Conservation (phyloP, 495 filamentous ascomycete genomes). For the Penicillium subrubescens region DNA sequence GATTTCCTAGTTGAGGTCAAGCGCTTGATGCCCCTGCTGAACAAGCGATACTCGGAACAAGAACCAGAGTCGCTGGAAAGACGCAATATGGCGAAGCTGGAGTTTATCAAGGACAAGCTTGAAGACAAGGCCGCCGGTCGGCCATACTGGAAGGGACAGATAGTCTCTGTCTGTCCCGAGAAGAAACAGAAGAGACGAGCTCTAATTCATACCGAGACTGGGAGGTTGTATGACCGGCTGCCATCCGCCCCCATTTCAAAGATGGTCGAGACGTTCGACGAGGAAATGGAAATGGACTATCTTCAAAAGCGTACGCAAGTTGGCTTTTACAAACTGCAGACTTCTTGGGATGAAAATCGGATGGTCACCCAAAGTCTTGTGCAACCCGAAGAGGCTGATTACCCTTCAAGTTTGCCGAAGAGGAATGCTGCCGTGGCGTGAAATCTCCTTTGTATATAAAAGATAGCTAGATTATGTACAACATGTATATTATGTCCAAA, state of each 20-base stretch:
- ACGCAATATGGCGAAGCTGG: constrained; percentile 18
- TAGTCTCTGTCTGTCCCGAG: not conserved
- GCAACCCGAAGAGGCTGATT: constrained; percentile 1
- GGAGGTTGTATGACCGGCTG: not conserved
- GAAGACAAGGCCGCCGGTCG: constrained; percentile 24
- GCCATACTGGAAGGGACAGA: constrained; percentile 6
- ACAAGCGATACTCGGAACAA: constrained; percentile 5
- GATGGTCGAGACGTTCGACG: constrained; percentile 23
- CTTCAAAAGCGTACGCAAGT: constrained; percentile 6
- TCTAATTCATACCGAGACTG: not conserved
- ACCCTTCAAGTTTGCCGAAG: not conserved
- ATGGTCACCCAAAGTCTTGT: not conserved
- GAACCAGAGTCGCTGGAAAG: not conserved
- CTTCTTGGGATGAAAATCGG: not conserved
- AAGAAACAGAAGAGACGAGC: constrained; percentile 6
- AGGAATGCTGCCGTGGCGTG: not conserved
- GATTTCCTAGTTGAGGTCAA: constrained; percentile 40
- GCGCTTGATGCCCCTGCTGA: constrained; percentile 26
- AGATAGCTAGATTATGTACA: not conserved
- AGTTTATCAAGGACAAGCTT: constrained; percentile 21
- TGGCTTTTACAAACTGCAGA: not conserved
- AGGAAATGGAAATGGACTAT: constrained; percentile 28
- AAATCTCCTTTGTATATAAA: constrained; percentile 2
- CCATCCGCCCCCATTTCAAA: constrained; percentile 7
- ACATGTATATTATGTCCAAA: constrained; percentile 1